These are phyloP conservation scores for Heterococcus sp. DNA, from an alignment of 108 stramenopile species.

Conservation along the genomic window DNA sequence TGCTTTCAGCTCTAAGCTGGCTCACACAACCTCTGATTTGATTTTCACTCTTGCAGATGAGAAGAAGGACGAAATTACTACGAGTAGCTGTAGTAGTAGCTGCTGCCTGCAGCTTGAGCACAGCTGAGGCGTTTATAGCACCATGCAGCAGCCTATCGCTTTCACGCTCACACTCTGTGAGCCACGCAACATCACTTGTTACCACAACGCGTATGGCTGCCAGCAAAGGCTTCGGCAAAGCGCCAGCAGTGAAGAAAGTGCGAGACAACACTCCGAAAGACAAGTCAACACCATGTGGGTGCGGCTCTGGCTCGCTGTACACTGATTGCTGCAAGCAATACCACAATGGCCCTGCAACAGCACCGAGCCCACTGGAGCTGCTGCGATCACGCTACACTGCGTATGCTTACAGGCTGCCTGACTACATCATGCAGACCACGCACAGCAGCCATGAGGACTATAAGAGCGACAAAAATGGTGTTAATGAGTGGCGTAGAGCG, in stretches of 20 bases:
- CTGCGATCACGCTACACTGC: not conserved
- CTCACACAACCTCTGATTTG: too few relatives aligned
- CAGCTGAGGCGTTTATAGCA: too few relatives aligned
- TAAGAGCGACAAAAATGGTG: not conserved
- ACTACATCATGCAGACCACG: not conserved
- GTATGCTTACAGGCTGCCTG: not conserved
- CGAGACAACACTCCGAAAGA: not conserved
- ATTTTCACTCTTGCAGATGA: too few relatives aligned
- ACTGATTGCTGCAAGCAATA: not conserved
- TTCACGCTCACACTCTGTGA: too few relatives aligned
- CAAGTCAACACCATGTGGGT: not conserved
- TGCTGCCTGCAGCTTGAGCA: too few relatives aligned
- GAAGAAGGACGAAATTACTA: too few relatives aligned
- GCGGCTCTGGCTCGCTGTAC: not conserved
- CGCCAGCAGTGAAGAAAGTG: not conserved
- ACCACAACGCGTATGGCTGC: not conserved
- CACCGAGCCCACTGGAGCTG: not conserved
- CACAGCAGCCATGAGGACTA: not conserved
- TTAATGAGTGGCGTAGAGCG: not conserved
- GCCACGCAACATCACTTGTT: too few relatives aligned
- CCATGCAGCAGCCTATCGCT: too few relatives aligned
- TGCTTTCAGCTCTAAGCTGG: too few relatives aligned
- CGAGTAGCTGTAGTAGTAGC: too few relatives aligned
- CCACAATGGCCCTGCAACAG: not conserved
- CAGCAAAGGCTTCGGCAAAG: not conserved